Base-by-base conservation (phyloP, 192 early-diverging fungal genomes). In the Gaertneriomyces sp. region DNA sequence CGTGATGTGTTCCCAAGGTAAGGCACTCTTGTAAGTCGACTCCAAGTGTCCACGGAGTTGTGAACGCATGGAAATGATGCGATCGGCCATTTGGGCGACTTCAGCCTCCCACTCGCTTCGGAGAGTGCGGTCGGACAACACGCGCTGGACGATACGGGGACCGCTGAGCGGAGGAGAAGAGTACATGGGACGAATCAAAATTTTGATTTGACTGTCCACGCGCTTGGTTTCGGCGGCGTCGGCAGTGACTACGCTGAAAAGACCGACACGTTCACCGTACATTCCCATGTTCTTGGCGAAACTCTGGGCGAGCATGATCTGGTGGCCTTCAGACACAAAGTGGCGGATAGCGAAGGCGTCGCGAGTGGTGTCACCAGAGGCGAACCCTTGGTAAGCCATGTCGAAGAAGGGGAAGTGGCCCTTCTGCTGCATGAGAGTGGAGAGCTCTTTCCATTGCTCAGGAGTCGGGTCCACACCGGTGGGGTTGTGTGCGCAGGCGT, bases 271-370 rank as follows among this genome's bases (percentile, higher is more conserved):
- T 79, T 98, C 95, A 76, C 93, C 95, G 75, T 99, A 99, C 41
- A 98, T 87, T 55, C 97, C 97, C 88, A 99, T 91, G 87, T 99
- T 99, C 85, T 99, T 99, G 74, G 97, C 92, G 78, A 98, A 99
- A 42, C 89, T 92, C 88, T 99, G 97, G 16, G 94, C 79, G 50
- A 97, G 80, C 19, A 91, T 78, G 19, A 98, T 76, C 14, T 79
- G 58, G 75, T 89, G 84, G 16, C 89, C 93, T 38, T 82, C 58
- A 20, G 70, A 78, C n/a, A 94, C 90, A 79, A 99, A 99, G 71
- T 90, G 82, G 62, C 97, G 93, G 63, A 98, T 74, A 53, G 96
- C 94, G 64, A 89, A 91, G 7, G 97, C 95, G 76, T 99, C 97
- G 63, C 82, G 80, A 78, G 83, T 78, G 46, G 86, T 86, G 75